phyloP scores from a whole-genome alignment of 768 basidiomycete species.

The Saitozyma podzolica region DNA sequence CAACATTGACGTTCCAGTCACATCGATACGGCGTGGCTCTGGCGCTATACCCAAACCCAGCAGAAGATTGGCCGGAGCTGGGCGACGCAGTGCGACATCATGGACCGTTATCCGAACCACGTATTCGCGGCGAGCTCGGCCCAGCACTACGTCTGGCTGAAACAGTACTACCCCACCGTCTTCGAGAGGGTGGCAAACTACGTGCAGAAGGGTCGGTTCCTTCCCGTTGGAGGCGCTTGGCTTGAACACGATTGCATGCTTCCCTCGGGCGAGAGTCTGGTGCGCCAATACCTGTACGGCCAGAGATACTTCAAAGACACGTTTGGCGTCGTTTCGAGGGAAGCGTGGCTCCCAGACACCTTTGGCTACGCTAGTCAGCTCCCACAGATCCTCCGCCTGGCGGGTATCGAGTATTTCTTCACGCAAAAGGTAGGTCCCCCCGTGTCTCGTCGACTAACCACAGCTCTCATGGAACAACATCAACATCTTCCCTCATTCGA shows the following conservation, averaged over 20 bases:
- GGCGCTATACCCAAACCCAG: slow-evolving; percentile 91
- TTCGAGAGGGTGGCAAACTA: slow-evolving; percentile 75
- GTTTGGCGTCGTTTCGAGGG: slow-evolving; percentile 52
- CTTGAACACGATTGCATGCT: slow-evolving; percentile 68
- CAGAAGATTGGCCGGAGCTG: slow-evolving; percentile 96
- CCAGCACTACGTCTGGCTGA: slow-evolving; percentile 88
- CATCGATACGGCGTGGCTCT: slow-evolving; percentile 83
- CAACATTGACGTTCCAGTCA: slow-evolving; percentile 51
- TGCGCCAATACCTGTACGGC: slow-evolving; percentile 83
- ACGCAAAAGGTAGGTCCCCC: slow-evolving; percentile 69
- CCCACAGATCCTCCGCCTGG: slow-evolving; percentile 73
- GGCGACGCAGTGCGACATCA: slow-evolving; percentile 90
- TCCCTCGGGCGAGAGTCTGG: slow-evolving; percentile 87
- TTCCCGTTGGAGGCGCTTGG: slow-evolving; percentile 84
- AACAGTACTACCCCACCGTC: slow-evolving; percentile 73
- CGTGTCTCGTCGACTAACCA: neutral
- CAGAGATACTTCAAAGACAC: slow-evolving; percentile 73
- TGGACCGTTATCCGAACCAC: slow-evolving; percentile 93
- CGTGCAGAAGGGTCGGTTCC: slow-evolving; percentile 73
- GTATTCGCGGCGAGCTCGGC: slow-evolving; percentile 65
- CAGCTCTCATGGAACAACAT: slow-evolving; percentile 68
- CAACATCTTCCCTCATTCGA: slow-evolving; percentile 88
- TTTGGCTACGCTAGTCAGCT: slow-evolving; percentile 82
- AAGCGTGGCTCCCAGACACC: slow-evolving; percentile 47
- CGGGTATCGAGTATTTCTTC: slow-evolving; percentile 89